phyloP scores from a whole-genome alignment of 2,329 filamentous ascomycete species.

The Endoconidiophora polonica region DNA sequence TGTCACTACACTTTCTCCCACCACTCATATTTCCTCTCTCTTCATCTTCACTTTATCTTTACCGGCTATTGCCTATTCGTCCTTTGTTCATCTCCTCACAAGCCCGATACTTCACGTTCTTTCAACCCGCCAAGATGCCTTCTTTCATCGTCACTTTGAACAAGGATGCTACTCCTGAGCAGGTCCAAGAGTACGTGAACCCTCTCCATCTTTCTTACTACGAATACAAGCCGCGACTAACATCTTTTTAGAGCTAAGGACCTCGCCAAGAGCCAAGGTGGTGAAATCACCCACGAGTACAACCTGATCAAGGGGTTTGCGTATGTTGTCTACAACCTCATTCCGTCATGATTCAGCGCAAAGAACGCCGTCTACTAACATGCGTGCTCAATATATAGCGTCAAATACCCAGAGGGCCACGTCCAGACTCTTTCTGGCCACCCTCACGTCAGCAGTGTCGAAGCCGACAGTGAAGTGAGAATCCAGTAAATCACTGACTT shows the following conservation, averaged over 20 bases:
- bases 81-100: not conserved
- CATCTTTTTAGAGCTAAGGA: constrained; percentile 50
- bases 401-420: constrained; percentile 45
- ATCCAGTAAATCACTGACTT: not conserved
- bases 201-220: not conserved
- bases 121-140: constrained; percentile 29
- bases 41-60: constrained; percentile 6
- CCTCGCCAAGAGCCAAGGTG: constrained; percentile 56
- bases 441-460: constrained; percentile 58
- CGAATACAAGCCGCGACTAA: not conserved
- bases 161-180: constrained; percentile 43
- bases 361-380: not conserved
- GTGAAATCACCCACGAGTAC: constrained; percentile 72
- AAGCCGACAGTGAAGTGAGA: constrained; percentile 40
- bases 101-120: not conserved
- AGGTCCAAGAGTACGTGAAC: constrained; percentile 47
- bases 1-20: constrained; percentile 10
- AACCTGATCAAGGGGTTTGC: constrained; percentile 81
- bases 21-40: constrained; percentile 9
- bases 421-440: constrained; percentile 49
- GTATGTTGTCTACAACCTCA: constrained; percentile 37
- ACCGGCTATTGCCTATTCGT: not conserved
- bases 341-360: not conserved
- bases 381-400: constrained; percentile 19
- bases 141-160: constrained; percentile 59